Evolutionary conservation across 2,329 filamentous ascomycete genomes (phyloP), one percentile per base, ranked within the genome.

Genomic region (Triangularia verruculosa): DNA sequence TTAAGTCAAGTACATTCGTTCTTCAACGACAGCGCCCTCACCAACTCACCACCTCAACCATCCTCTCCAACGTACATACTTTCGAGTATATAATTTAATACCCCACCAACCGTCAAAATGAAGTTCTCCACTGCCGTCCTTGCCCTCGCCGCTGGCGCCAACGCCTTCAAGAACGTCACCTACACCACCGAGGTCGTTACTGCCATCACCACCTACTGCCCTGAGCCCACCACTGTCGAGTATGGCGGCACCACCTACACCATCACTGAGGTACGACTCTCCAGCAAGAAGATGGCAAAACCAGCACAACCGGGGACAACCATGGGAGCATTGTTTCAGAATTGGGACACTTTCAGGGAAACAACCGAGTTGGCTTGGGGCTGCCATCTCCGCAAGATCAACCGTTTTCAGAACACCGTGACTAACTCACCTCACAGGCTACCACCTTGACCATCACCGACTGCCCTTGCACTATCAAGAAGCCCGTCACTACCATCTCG

Each of bases 181-280:
- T 85, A 84, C 77, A 82, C 82, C 78, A 91, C 88, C 70, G 85
- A 89, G 82, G 79, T 86, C 69, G 84, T 91, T 68, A 87, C 86
- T 64, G 77, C 80, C 64, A 85, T 85, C 80, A 87, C 84, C 78
- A 92, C 89, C 74, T 91, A 83, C 86, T 92, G 90, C 86, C 88
- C 89, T 22, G 80, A 74, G 70, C 76, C 89, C 69, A 91, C 89
- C 71, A 77, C 80, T 71, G 78, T 91, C 77, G 84, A 83, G 73
- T 81, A 89, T 79, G 84, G 82, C 74, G 80, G 78, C 78, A 80
- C 83, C 76, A 90, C 88, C 78, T 90, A 89, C 83, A 89, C 84
- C 71, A 80, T 92, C 78, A 87, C 87, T 69, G 79, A 83, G 79
- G 84, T 85, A 80, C 65, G 81, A 62, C 24, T 28, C 51, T 28